These are phyloP conservation scores for Fusarium lyarnte DNA, from an alignment of 2,329 filamentous ascomycete species.

Conservation along the genomic window DNA sequence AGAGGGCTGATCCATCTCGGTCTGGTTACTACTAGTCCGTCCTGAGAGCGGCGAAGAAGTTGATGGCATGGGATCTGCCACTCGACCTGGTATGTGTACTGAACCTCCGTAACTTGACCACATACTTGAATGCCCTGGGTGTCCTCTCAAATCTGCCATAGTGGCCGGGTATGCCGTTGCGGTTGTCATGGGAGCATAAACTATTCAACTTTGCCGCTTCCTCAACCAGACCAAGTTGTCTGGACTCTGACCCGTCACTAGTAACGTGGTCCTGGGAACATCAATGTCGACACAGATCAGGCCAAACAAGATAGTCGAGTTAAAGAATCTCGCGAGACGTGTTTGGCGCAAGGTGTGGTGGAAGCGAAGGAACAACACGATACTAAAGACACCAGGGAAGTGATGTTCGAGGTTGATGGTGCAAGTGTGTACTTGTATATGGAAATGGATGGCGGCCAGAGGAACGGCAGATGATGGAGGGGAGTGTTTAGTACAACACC, in stretches of 20 bases:
- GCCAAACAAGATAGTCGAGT: slow-evolving; percentile 7
- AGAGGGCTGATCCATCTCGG: slow-evolving; percentile 58
- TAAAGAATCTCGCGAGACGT: slow-evolving; percentile 18
- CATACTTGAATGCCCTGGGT: slow-evolving; percentile 65
- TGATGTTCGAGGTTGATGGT: slow-evolving; percentile 51
- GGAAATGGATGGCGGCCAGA: slow-evolving; percentile 53
- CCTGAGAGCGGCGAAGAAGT: slow-evolving; percentile 58
- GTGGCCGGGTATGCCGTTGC: slow-evolving; percentile 68
- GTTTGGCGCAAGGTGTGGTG: slow-evolving; percentile 27
- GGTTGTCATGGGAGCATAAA: slow-evolving; percentile 69
- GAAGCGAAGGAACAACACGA: slow-evolving; percentile 27
- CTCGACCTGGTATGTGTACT: slow-evolving; percentile 63
- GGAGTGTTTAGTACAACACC: slow-evolving; percentile 59
- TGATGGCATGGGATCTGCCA: slow-evolving; percentile 59
- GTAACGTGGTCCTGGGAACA: slow-evolving; percentile 34
- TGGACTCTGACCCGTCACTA: slow-evolving; percentile 41
- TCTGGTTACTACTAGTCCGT: slow-evolving; percentile 61
- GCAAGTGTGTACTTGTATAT: slow-evolving; percentile 59
- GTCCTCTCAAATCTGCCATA: slow-evolving; percentile 71
- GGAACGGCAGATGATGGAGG: slow-evolving; percentile 59
- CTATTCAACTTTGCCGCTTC: slow-evolving; percentile 37
- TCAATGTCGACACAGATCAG: slow-evolving; percentile 30
- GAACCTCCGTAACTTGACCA: slow-evolving; percentile 68
- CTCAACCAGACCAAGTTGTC: slow-evolving; percentile 36
- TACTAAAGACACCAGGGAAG: slow-evolving; percentile 33